Conservation (phyloP, 2,329 filamentous ascomycete species). For the Fusarium sacchari region DNA sequence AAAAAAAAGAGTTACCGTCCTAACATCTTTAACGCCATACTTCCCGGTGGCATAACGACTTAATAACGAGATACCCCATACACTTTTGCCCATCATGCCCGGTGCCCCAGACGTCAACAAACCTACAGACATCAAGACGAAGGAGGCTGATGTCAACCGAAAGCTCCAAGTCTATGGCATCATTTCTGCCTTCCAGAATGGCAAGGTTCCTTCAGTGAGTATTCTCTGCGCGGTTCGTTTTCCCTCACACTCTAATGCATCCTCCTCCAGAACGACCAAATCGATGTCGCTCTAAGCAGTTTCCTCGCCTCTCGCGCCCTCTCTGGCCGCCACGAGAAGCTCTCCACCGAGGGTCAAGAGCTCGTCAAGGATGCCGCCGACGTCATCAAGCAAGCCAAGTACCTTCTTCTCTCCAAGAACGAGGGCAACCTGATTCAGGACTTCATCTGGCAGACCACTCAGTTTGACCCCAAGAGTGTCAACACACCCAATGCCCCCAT, state of each 20-base stretch:
- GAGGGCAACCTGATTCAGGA: constrained; percentile 94
- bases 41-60: constrained; percentile 14
- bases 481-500: constrained; percentile 72
- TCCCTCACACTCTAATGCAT: constrained; percentile 3
- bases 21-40: not conserved
- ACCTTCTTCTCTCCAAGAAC: constrained; percentile 91
- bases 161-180: constrained; percentile 98
- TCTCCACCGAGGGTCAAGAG: constrained; percentile 84
- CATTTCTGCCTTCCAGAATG: constrained; percentile 81
- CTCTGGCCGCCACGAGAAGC: constrained; percentile 74
- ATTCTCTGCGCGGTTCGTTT: not conserved
- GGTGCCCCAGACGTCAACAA: constrained; percentile 69
- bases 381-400: constrained; percentile 86
- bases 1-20: constrained; percentile 3
- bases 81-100: constrained; percentile 47
- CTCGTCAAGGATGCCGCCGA: constrained; percentile 81
- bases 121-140: constrained; percentile 76
- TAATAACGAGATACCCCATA: constrained; percentile 31
- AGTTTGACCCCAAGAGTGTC: constrained; percentile 73
- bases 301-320: constrained; percentile 79
- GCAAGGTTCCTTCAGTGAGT: constrained; percentile 89
- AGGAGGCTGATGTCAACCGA: constrained; percentile 88
- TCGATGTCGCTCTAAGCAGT: constrained; percentile 93
- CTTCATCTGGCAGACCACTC: constrained; percentile 93
- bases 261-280: constrained; percentile 81